phyloP scores from a whole-genome alignment of 305 asterid genomes.

The Fraxinus velutina region DNA sequence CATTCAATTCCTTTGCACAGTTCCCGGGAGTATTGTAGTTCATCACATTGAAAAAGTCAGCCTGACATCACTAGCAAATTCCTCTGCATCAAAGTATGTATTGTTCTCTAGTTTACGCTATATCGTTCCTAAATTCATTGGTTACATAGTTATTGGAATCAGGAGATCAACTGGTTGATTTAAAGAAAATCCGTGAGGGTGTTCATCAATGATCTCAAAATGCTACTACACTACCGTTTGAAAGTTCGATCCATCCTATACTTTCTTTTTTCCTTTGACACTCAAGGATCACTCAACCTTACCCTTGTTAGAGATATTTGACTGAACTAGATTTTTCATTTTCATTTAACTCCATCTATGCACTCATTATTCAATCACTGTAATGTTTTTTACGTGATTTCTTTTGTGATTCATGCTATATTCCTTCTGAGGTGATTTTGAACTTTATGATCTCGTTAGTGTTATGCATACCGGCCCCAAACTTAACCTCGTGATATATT shows the following conservation, averaged over 20 bases:
- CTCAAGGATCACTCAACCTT: constrained; percentile 32
- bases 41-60: constrained; percentile 60
- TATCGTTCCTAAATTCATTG: constrained; percentile 86
- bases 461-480: no score
- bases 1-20: constrained; percentile 43
- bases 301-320: constrained; percentile 41
- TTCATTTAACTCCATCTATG: background rate
- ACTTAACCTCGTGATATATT: no score
- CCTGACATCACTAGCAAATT: constrained; percentile 62
- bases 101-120: constrained; percentile 46
- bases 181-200: constrained; percentile 37
- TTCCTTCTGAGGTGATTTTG: background rate
- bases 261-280: constrained; percentile 34
- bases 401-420: no score
- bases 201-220: constrained; percentile 51
- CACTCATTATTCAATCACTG: background rate
- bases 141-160: constrained; percentile 50
- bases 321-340: constrained; percentile 4
- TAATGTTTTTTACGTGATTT: no score
- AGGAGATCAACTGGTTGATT: constrained; percentile 69
- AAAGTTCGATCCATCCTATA: constrained; percentile 46
- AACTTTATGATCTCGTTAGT: no score
- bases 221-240: constrained; percentile 41
- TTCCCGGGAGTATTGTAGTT: constrained; percentile 50
- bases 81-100: constrained; percentile 42